Conservation (phyloP, 345 rosid species). For the Erucastrum elatum region DNA sequence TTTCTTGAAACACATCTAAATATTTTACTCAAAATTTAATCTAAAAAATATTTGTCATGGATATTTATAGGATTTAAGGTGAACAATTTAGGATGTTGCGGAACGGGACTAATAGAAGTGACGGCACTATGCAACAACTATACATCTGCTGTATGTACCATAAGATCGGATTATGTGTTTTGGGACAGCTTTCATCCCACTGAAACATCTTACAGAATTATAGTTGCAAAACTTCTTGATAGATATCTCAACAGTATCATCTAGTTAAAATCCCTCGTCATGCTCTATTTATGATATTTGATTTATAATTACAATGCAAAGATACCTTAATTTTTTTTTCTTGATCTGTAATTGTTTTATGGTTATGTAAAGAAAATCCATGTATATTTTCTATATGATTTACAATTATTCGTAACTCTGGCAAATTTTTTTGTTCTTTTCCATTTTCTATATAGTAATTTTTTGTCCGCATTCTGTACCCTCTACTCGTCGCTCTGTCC, state of each 20-base stretch:
- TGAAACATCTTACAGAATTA: slow-evolving; percentile 47
- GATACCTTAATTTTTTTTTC: neutral
- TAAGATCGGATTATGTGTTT: slow-evolving; percentile 55
- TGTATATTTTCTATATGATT: neutral
- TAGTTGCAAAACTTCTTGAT: slow-evolving; percentile 33
- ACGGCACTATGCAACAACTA: slow-evolving; percentile 45
- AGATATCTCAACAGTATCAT: slow-evolving; percentile 27
- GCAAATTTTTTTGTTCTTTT: neutral
- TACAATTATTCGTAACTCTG: neutral
- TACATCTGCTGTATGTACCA: slow-evolving; percentile 36
- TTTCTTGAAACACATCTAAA: neutral
- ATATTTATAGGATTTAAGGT: slow-evolving; percentile 56
- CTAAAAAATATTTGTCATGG: neutral
- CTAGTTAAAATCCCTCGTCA: neutral
- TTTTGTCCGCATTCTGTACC: too few relatives aligned
- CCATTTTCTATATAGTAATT: neutral
- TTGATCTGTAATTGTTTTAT: neutral
- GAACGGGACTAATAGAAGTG: slow-evolving; percentile 67
- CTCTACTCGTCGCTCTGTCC: too few relatives aligned
- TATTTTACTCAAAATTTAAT: neutral
- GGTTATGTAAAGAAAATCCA: neutral
- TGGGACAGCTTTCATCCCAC: slow-evolving; percentile 89
- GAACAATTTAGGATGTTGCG: slow-evolving; percentile 61
- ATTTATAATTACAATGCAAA: neutral
- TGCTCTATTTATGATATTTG: neutral